Conservation (phyloP, 2,329 filamentous ascomycete species). For the Seiridium unicorne region DNA sequence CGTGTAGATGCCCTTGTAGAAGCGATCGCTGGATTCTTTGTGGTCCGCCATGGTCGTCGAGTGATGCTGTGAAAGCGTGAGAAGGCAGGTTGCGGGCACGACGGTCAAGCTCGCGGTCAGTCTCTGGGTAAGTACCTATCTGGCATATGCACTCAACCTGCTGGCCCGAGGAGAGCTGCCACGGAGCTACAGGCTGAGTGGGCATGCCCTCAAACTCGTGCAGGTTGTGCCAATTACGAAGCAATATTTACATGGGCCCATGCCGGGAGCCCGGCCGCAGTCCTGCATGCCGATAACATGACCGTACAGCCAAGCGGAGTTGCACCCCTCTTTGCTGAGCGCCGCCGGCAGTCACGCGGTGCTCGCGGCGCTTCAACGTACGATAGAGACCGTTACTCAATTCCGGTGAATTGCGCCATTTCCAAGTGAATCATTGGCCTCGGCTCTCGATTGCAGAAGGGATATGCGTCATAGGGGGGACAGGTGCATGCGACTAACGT, state of each 20-base stretch:
- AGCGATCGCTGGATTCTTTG: neutral
- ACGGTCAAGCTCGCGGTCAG: neutral
- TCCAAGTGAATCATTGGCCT: neutral
- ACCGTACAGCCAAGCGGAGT: no score
- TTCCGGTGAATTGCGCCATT: neutral
- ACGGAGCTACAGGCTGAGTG: no score
- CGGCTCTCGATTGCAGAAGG: neutral
- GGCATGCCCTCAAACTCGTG: no score
- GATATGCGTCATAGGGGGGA: neutral
- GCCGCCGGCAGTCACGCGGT: no score
- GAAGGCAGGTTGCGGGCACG: neutral
- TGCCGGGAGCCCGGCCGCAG: no score
- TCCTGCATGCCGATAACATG: no score
- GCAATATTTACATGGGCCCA: no score
- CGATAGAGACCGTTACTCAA: neutral
- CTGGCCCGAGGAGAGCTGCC: no score
- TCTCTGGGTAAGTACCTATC: neutral
- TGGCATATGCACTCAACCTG: neutral
- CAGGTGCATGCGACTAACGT: neutral
- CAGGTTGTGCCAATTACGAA: no score
- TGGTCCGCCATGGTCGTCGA: constrained; percentile 1
- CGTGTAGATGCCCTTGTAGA: constrained; percentile 7
- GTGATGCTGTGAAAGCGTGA: neutral
- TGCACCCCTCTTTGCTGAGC: no score
- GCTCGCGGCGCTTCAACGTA: no score